Evolutionary conservation across 306 rosid genomes (phyloP), one percentile per base, ranked within the genome.

Genomic region (Glycine soja): DNA sequence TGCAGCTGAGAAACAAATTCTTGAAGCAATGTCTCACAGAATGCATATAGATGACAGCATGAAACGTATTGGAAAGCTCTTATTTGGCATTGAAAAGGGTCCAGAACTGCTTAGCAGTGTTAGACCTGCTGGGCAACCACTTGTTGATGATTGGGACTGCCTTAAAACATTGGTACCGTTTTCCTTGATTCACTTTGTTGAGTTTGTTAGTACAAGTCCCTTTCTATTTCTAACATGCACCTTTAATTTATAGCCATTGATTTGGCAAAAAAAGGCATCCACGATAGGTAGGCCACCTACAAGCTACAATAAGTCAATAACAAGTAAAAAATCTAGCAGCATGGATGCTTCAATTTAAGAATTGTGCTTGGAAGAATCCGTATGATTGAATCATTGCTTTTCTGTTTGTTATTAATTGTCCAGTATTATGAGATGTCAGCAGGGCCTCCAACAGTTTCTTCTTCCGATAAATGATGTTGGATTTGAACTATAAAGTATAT

Each of bases 21-120:
- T 96, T 79, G 97, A 93, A 88, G 97, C 91, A 76, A 92, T 93
- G 97, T 84, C 98, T 63, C 97, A 90, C 81, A 90, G 99, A 90
- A 85, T 83, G 89, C 97, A 96, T 87, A n/a, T 96, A 56, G 99
- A 96, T 62, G 82, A 89, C 81, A 92, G 92, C 57, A 48, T 93
- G 70, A 96, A 93, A 84, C 93, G 92, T 71, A 14, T 90, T 13
- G 97, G 97, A 42, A 93, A 90, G 85, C 93, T 96, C 69, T 82
- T 92, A 73, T 93, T 96, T 76, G 98, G 99, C 87, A 90, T 92
- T 48, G 85, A 90, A 61, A 90, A 90, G 83, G 93, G 91, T 88
- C 80, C 90, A n/a, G 88, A 90, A 85, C 85, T 92, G 76, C 90
- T 96, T 64, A 73, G 81, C 4, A 58, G 81, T 47, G 82, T 90